Evolutionary conservation across 2,329 filamentous ascomycete genomes (phyloP), one percentile per base, ranked within the genome.

Genomic region (Rhynchosporium agropyri): DNA sequence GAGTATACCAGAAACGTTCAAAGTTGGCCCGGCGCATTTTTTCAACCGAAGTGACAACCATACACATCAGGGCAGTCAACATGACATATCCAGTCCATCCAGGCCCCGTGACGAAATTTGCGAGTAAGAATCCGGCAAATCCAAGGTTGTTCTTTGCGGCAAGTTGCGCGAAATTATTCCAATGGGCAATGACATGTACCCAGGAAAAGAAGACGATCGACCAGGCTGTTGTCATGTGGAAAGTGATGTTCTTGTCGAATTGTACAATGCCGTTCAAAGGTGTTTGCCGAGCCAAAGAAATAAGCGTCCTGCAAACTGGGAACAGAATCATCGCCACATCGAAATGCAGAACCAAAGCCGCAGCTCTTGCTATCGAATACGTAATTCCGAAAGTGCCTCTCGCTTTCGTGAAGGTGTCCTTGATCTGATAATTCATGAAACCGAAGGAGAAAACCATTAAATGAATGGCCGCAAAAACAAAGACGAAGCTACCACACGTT

Each of bases 61-160:
- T 95, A 58, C 86, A 86, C 81, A 90, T 92, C 56, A 96, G 78
- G 8, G 88, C 84, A 63, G 89, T 81, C 67, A 95, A 79, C 91
- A 96, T 94, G 67, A 94, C 81, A 73, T 94, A 94, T 64, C 91
- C 91, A 46, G 89, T 90, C 91, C 91, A 95, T 67, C 91, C 91
- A 3, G 91, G 91, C 2, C 91, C 91, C 1, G 89, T 90, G 20
- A 86, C 82, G 64, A 95, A 86, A 76, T 94, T 94, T 68, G 89
- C 89, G 48, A 90, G 79, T 49, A 95, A 78, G 77, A 86, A 95
- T 60, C 91, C 91, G 72, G 88, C 88, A 76, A 95, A 84, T 36
- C 91, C 91, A 10, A 93, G 83, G 63, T 88, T 86, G 76, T 92
- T 87, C 78, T 89, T 87, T 66, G 85, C 84, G 3, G 91, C 84